Conservation (phyloP, 805 yeast species). For the Wickerhamomyces strasburgensis region DNA sequence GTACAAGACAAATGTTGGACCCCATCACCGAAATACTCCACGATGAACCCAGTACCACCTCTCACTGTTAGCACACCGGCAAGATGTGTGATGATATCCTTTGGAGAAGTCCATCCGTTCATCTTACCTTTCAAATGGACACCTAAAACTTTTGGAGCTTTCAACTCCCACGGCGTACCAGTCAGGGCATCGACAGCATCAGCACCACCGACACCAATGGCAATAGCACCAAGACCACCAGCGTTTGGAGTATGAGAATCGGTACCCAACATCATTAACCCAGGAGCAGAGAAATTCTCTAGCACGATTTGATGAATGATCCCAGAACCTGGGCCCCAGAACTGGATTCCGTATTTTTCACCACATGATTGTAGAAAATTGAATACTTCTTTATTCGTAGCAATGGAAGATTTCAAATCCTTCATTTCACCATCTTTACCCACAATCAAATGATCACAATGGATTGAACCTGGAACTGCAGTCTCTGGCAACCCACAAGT, state of each 20-base stretch:
- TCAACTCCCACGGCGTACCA: constrained; percentile 97
- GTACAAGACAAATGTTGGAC: constrained; percentile 86
- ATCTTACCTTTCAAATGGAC: constrained; percentile 86
- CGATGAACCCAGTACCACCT: constrained; percentile 97
- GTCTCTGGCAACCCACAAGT: constrained; percentile 87
- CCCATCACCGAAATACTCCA: constrained; percentile 97
- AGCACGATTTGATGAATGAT: constrained; percentile 96
- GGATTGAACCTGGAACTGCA: constrained; percentile 92
- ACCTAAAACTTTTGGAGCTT: constrained; percentile 94
- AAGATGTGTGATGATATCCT: constrained; percentile 88
- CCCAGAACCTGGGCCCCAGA: constrained; percentile 99
- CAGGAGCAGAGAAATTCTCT: constrained; percentile 96
- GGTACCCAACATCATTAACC: constrained; percentile 95
- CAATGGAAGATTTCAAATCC: constrained; percentile 77
- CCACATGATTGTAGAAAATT: constrained; percentile 92
- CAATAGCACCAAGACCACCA: constrained; percentile 97
- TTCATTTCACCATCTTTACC: constrained; percentile 89
- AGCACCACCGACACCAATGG: constrained; percentile 99
- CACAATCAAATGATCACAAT: constrained; percentile 96
- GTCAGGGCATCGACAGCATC: constrained; percentile 98
- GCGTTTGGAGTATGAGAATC: constrained; percentile 99
- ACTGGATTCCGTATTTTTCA: constrained; percentile 91
- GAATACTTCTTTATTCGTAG: constrained; percentile 90
- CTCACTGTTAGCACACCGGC: constrained; percentile 93
- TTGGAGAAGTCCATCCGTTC: constrained; percentile 95